phyloP scores from a whole-genome alignment of 2,329 filamentous ascomycete genomes.

The Tolypocladium amazonense region DNA sequence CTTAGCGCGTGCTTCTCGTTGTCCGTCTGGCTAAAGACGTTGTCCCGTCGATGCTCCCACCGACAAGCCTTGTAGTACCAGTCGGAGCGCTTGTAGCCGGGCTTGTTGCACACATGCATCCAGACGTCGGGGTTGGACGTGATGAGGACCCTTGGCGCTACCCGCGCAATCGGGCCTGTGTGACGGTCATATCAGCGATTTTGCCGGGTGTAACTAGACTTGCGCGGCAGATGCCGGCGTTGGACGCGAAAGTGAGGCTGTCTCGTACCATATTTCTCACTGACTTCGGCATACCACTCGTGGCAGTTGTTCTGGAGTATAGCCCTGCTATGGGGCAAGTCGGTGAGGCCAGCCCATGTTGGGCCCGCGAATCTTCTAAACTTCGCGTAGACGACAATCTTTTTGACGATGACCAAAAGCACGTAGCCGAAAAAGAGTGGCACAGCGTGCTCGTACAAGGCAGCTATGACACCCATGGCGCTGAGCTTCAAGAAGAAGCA shows the following conservation, averaged over 20 bases:
- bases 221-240: not conserved
- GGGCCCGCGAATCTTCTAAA: constrained; percentile 13
- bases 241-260: not conserved
- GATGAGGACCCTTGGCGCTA: constrained; percentile 35
- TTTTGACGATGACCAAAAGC: not conserved
- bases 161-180: constrained; percentile 14
- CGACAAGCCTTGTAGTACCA: constrained; percentile 35
- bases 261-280: constrained; percentile 13
- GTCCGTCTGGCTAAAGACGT: constrained; percentile 40
- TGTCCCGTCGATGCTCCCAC: constrained; percentile 38
- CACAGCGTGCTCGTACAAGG: not conserved
- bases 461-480: not conserved
- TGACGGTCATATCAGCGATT: not conserved
- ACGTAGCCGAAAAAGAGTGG: not conserved
- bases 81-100: constrained; percentile 27
- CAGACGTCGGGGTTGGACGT: constrained; percentile 37
- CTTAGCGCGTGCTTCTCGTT: constrained; percentile 33
- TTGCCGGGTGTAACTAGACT: not conserved
- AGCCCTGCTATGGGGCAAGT: constrained; percentile 13
- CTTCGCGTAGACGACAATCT: constrained; percentile 3
- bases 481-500: not conserved
- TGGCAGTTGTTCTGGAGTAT: constrained; percentile 10
- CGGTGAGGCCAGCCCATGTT: constrained; percentile 8
- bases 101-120: constrained; percentile 29
- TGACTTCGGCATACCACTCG: constrained; percentile 14